Evolutionary conservation across 2,329 filamentous ascomycete genomes (phyloP).

Genomic region (Penicillium frequentans): DNA sequence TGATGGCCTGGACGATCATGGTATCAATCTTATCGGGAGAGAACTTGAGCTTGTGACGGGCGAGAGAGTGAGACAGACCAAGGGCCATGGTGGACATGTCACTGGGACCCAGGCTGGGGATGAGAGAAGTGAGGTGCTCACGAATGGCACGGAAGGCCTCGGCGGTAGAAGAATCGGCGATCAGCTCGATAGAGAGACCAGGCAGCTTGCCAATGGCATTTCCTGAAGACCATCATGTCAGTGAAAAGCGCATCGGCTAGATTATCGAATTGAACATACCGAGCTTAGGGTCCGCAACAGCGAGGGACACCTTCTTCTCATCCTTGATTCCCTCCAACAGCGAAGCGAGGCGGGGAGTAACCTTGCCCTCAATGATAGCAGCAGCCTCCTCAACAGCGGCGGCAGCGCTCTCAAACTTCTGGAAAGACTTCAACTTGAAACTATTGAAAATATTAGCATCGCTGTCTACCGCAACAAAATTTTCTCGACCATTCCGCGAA

Average conservation of each 20-base stretch:
- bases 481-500: slow-evolving; percentile 17
- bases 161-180: slow-evolving; percentile 77
- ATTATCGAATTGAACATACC: slow-evolving; percentile 43
- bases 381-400: slow-evolving; percentile 88
- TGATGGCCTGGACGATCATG: slow-evolving; percentile 98
- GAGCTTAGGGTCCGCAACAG: slow-evolving; percentile 90
- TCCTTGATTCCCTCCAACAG: slow-evolving; percentile 90
- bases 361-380: slow-evolving; percentile 87
- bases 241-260: neutral
- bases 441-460: slow-evolving; percentile 46
- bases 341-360: slow-evolving; percentile 78
- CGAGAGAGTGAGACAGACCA: slow-evolving; percentile 94
- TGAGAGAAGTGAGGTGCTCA: slow-evolving; percentile 83
- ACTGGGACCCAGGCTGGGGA: slow-evolving; percentile 80
- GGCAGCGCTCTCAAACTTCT: slow-evolving; percentile 94
- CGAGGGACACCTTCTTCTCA: slow-evolving; percentile 94
- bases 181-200: slow-evolving; percentile 77
- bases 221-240: slow-evolving; percentile 43
- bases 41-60: slow-evolving; percentile 97
- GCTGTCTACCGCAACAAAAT: slow-evolving; percentile 21
- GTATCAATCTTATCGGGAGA: slow-evolving; percentile 98
- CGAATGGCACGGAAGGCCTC: slow-evolving; percentile 95
- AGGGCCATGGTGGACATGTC: slow-evolving; percentile 93
- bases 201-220: slow-evolving; percentile 91
- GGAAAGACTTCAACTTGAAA: slow-evolving; percentile 93